Base-by-base conservation (phyloP, 208 protist species). In the Angomonas ambiguus region DNA sequence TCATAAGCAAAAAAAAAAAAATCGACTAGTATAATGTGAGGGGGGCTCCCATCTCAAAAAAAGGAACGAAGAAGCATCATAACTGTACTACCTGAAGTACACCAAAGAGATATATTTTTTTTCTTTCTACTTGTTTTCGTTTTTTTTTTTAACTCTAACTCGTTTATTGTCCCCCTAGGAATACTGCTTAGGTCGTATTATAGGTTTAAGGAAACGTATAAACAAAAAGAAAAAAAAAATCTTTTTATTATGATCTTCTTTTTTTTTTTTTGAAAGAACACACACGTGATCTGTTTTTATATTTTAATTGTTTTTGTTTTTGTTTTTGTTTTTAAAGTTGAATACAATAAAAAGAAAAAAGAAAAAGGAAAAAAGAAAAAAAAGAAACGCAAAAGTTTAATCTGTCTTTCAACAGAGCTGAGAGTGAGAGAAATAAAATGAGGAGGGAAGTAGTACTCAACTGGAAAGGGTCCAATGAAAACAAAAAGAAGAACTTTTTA, bases 241-340 rank as follows among this genome's bases (percentile, higher is more conserved):
- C 33, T 58, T 32, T 3, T 56, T 65, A 34, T 68, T 62, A 32
- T 68, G 32, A 45, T 70, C 42, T 62, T 65, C 24, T 31, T 64
- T 70, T 70, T 63, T 10, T 35, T 64, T 63, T 32, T 45, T 24
- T 62, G 22, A 22, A 42, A 33, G 13, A 16, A 32, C 13, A 48
- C 3, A 11, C 60, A 30, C 8, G 13, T 48, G 22, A 18, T n/a
- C 8, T 63, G 10, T 4, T 38, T 49, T 31, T 5, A 10, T 13
- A 57, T 57, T 25, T 8, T 41, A 22, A 51, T 4, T 30, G 38
- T 68, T 4, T 68, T 60, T 58, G 13, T 68, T 66, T 11, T 51
- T 16, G 22, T 11, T 48, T 20, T 35, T 48, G 38, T 66, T 55
- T 55, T 55, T 66, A 32, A 32, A 20, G 11, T 10, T 30, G 24